Evolutionary conservation across 495 filamentous ascomycete species (phyloP), one percentile per base, ranked within the genome.

Genomic region (Hypoxylon trugodes): DNA sequence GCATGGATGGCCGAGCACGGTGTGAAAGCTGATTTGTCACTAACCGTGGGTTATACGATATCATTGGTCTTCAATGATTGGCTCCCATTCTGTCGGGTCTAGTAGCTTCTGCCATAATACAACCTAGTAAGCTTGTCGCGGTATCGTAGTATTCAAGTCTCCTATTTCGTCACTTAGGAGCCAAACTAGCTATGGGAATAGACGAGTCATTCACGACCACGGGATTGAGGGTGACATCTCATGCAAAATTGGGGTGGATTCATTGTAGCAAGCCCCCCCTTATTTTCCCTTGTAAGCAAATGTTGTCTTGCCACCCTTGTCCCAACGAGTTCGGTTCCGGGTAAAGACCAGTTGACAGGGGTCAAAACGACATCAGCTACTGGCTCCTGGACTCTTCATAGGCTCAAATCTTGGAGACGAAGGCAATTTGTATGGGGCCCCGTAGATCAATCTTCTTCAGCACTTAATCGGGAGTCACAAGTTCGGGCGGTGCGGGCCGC

Each of bases 11-110:
- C 38, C 50, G n/a, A 55, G 46, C 24, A 41, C 30, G 57, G 52
- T 37, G 22, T 57, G 15, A 5, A 26, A 48, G 33, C 21, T 67
- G 58, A 61, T 67, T 67, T 46, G 58, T 15, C 33, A 26, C 37
- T n/a, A 15, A 6, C 35, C 6, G 15, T 19, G 10, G 2, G 37
- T 33, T 58, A 32, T 41, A 47, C 33, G 51, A 47, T 40, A 10
- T n/a, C 8, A 57, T 66, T 61, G 63, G 63, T n/a, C 33, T 22
- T n/a, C 5, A 1, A 48, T 48, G 45, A 54, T 45, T 70, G 66
- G 52, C 61, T 70, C 46, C 75, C 75, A 62, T 36, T 53, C 71
- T 69, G 71, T 76, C 74, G 74, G 75, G 74, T 69, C 59, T 46
- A 41, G 47, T 45, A 64, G 49, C 53, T 59, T 67, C 41, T 60